Conservation (phyloP, 106 monocot species). For the Posidonia australis region DNA sequence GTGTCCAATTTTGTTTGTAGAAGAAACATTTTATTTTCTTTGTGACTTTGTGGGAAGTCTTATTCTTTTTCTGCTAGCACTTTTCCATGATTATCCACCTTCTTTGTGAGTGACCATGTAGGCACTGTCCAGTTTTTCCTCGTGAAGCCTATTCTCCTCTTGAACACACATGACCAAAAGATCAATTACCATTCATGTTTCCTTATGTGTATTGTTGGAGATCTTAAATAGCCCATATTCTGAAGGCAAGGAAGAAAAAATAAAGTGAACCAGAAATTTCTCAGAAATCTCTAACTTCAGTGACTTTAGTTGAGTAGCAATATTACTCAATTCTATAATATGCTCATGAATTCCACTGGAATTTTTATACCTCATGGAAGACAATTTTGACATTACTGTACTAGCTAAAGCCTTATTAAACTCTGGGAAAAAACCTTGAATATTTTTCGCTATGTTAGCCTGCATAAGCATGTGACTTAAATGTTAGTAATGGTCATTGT, state of each 20-base stretch:
- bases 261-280: neutral
- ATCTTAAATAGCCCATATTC: neutral
- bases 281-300: no score
- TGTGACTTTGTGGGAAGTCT: neutral
- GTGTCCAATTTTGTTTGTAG: slow-evolving; percentile 1
- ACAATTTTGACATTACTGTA: neutral
- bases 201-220: neutral
- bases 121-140: neutral
- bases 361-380: neutral
- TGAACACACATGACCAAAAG: neutral
- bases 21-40: slow-evolving; percentile 1
- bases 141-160: neutral
- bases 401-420: neutral
- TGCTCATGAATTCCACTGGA: neutral
- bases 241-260: neutral
- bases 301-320: neutral
- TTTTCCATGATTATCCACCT: neutral
- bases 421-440: neutral
- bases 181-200: neutral
- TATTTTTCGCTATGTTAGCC: no score
- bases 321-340: neutral
- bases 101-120: neutral
- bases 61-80: neutral
- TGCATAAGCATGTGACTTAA: neutral
- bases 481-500: no score